These are phyloP conservation scores for Heterobasidion annosum DNA, from an alignment of 1,284 basidiomycete genomes.

Conservation along the genomic window DNA sequence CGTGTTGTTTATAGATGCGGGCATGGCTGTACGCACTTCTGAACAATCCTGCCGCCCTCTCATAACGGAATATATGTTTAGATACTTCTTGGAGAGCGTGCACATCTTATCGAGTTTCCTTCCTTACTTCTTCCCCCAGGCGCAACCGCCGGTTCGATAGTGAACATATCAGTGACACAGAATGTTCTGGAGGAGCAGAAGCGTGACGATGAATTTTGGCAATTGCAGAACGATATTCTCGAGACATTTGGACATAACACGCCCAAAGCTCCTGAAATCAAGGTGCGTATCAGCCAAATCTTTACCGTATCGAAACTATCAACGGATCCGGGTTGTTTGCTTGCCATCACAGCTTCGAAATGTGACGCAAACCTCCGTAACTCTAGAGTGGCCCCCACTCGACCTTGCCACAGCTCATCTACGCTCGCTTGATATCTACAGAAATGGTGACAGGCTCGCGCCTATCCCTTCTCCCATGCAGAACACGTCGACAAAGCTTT, in stretches of 20 bases:
- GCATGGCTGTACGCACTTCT: constrained; percentile 61
- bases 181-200: constrained; percentile 78
- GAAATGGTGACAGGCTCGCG: constrained; percentile 82
- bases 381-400: constrained; percentile 86
- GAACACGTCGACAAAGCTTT: constrained; percentile 86
- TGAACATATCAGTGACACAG: constrained; percentile 88
- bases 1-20: constrained; percentile 45
- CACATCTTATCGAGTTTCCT: constrained; percentile 93
- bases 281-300: constrained; percentile 32
- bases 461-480: constrained; percentile 73
- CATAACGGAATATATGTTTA: constrained; percentile 19
- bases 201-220: constrained; percentile 74
- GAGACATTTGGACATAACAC: constrained; percentile 60
- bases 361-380: constrained; percentile 90
- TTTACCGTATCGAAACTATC: neutral
- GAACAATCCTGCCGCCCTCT: neutral
- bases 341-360: constrained; percentile 62
- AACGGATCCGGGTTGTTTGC: neutral
- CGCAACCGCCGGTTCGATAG: constrained; percentile 87
- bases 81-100: constrained; percentile 87
- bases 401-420: constrained; percentile 79
- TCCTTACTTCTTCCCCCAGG: constrained; percentile 88
- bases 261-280: constrained; percentile 67
- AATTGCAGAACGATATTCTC: constrained; percentile 74
- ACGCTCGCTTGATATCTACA: constrained; percentile 83